Percentiles rank a stretch among this genome's conserved stretches.
Conservation (phyloP, 129 eudicot species). For the Helichrysum umbraculigerum region DNA sequence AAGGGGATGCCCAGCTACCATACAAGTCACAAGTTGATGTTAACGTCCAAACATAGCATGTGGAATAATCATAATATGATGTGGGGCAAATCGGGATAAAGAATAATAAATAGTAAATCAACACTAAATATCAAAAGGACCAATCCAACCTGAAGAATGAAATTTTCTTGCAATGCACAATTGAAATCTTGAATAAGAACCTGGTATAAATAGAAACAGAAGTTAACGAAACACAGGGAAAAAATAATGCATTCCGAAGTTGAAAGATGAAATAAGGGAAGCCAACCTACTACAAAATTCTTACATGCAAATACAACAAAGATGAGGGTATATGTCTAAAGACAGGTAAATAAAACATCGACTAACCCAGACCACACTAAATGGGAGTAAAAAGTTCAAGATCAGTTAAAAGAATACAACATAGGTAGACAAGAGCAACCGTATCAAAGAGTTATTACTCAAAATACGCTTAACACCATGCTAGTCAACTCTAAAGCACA, state of each 20-base stretch:
- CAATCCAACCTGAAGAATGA: slow-evolving; percentile 74
- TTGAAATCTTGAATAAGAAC: slow-evolving; percentile 89
- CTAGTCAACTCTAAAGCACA: too few species aligned
- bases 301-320: slow-evolving; percentile 9
- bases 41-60: not conserved
- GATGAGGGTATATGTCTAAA: not conserved
- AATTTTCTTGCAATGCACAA: slow-evolving; percentile 93
- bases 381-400: slow-evolving; percentile 18
- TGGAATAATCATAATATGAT: not conserved
- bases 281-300: slow-evolving; percentile 3
- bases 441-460: not conserved
- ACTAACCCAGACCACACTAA: slow-evolving; percentile 5
- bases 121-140: slow-evolving; percentile 18
- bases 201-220: slow-evolving; percentile 36
- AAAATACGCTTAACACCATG: too few species aligned
- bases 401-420: slow-evolving; percentile 4
- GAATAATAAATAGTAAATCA: not conserved
- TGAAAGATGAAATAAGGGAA: slow-evolving; percentile 5
- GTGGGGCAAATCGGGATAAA: slow-evolving; percentile 2
- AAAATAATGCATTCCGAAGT: slow-evolving; percentile 10
- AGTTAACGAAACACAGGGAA: not conserved
- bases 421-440: not conserved
- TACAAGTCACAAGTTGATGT: not conserved
- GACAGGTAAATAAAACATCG: slow-evolving; percentile 2
- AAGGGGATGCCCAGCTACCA: not conserved